These are phyloP conservation scores for Xylaria sp. DNA, from an alignment of 2,329 filamentous ascomycete species.

Conservation along the genomic window DNA sequence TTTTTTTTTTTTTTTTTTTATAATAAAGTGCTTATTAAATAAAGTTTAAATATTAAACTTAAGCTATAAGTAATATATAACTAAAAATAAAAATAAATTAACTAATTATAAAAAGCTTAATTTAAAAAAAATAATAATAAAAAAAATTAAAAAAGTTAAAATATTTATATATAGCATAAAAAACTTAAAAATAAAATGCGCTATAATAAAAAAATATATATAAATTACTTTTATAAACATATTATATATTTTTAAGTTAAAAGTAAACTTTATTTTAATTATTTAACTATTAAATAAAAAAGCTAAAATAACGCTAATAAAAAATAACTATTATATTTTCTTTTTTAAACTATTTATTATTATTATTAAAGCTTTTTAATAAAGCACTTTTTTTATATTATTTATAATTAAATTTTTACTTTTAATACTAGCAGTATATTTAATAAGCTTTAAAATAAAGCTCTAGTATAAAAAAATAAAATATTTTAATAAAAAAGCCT, in stretches of 20 bases:
- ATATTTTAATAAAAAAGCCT: neutral
- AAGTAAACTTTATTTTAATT: conserved; percentile 7
- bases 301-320: conserved; percentile 4
- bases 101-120: conserved; percentile 9
- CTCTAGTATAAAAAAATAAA: conserved; percentile 10
- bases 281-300: conserved; percentile 15
- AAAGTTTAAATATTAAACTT: conserved; percentile 9
- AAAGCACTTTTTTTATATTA: conserved; percentile 3
- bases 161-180: conserved; percentile 7
- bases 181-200: neutral
- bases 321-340: neutral
- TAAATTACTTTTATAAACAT: conserved; percentile 4
- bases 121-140: conserved; percentile 11
- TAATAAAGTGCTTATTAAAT: conserved; percentile 4
- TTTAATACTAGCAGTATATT: neutral
- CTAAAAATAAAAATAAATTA: conserved; percentile 5
- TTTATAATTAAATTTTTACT: neutral
- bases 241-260: conserved; percentile 11
- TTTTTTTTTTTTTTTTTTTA: too few species aligned
- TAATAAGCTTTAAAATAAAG: conserved; percentile 5
- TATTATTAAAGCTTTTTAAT: neutral
- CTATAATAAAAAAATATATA: neutral
- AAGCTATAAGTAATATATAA: conserved; percentile 14
- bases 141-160: conserved; percentile 2
- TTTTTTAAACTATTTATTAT: neutral